These are phyloP conservation scores for Haplosporangium gracile DNA, from an alignment of 192 early-diverging fungal species.

Conservation along the genomic window DNA sequence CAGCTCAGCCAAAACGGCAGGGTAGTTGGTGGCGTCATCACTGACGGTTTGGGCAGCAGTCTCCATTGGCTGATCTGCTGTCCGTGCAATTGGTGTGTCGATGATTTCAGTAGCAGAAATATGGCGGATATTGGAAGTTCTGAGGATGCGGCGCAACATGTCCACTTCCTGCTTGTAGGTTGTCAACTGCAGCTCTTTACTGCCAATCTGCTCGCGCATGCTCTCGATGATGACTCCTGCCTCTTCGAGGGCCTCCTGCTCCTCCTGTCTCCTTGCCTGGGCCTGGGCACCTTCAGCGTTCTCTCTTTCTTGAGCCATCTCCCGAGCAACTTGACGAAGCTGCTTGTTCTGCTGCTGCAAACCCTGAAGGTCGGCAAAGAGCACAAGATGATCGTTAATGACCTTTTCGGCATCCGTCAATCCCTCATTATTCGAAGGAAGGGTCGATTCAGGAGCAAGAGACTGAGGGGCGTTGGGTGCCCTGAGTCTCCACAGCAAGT, in stretches of 20 bases:
- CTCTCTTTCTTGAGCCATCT: constrained; percentile 65
- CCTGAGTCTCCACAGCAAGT: constrained; percentile 66
- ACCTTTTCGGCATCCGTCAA: constrained; percentile 61
- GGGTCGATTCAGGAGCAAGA: constrained; percentile 53
- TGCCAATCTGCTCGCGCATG: constrained; percentile 70
- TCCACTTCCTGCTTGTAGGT: constrained; percentile 71
- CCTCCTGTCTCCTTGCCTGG: constrained; percentile 53
- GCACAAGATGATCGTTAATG: constrained; percentile 66
- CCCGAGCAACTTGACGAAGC: constrained; percentile 70
- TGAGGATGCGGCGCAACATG: constrained; percentile 63
- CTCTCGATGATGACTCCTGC: constrained; percentile 67
- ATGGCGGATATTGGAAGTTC: constrained; percentile 32
- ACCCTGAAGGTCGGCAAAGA: constrained; percentile 64
- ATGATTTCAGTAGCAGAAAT: neutral
- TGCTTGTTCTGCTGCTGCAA: constrained; percentile 74
- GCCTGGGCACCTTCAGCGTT: constrained; percentile 57
- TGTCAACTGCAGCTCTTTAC: constrained; percentile 59
- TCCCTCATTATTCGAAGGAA: constrained; percentile 7
- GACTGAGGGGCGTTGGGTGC: constrained; percentile 63
- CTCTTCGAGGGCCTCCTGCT: constrained; percentile 63
- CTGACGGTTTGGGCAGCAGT: neutral
- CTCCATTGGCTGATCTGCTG: neutral
- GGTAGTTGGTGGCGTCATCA: constrained; percentile 44
- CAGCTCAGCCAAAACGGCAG: constrained; percentile 60
- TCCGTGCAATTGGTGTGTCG: neutral